Evolutionary conservation across 768 basidiomycete genomes (phyloP).

Genomic region (Clitopilus hobsonii): DNA sequence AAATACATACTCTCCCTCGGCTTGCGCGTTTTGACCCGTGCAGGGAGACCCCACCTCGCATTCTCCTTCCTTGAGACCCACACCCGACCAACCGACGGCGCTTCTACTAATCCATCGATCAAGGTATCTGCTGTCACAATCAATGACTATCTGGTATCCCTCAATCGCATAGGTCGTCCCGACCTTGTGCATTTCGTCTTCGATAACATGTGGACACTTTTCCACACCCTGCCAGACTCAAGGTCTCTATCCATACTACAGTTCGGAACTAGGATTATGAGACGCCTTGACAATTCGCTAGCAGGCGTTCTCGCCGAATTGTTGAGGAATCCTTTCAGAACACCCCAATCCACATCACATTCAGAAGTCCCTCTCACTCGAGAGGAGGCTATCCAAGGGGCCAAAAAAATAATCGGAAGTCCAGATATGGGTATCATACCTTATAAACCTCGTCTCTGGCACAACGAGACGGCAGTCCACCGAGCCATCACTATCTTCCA

Average conservation of each 20-base stretch:
- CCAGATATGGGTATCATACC: constrained; percentile 14
- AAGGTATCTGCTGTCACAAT: constrained; percentile 14
- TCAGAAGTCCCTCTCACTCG: constrained; percentile 8
- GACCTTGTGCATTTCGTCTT: constrained; percentile 64
- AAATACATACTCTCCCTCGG: constrained; percentile 44
- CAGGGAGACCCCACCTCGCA: constrained; percentile 40
- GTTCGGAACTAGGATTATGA: constrained; percentile 51
- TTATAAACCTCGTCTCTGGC: constrained; percentile 41
- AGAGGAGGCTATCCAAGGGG: constrained; percentile 18
- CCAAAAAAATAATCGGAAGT: constrained; percentile 24
- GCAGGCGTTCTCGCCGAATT: constrained; percentile 45
- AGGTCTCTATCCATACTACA: constrained; percentile 57
- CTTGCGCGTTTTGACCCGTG: constrained; percentile 41
- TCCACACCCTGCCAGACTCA: constrained; percentile 50
- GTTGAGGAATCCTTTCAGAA: constrained; percentile 30
- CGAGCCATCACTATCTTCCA: constrained; percentile 48
- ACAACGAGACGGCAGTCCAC: constrained; percentile 37
- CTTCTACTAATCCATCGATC: constrained; percentile 6
- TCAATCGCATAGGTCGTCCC: constrained; percentile 50
- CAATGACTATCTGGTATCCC: constrained; percentile 42
- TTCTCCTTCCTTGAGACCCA: constrained; percentile 45
- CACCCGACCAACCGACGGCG: constrained; percentile 11
- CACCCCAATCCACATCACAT: constrained; percentile 1
- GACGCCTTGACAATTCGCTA: constrained; percentile 46
- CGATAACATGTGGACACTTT: constrained; percentile 60